Evolutionary conservation across 306 rosid genomes (phyloP).

Genomic region (Quercus bicolor): DNA sequence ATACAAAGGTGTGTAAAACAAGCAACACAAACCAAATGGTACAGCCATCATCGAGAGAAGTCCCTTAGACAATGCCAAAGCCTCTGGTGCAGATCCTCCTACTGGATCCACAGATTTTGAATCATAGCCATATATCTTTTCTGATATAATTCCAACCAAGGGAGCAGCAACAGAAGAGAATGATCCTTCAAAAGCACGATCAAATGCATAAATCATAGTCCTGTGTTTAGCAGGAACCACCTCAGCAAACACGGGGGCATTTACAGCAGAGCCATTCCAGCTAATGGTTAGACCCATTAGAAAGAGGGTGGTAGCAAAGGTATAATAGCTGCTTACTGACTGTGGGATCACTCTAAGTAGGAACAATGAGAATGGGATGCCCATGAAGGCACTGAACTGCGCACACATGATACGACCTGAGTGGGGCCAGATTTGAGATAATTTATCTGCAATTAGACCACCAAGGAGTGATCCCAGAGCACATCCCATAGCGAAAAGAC

Average conservation of each 20-base stretch:
- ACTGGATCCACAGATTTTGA: conserved; percentile 66
- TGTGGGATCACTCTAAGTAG: conserved; percentile 83
- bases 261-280: conserved; percentile 86
- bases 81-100: conserved; percentile 67
- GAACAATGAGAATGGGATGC: conserved; percentile 86
- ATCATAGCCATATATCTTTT: conserved; percentile 74
- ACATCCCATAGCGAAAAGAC: conserved; percentile 83
- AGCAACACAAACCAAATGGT: conserved; percentile 90
- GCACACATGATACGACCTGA: conserved; percentile 92
- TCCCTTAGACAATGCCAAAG: conserved; percentile 87
- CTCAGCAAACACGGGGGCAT: conserved; percentile 93
- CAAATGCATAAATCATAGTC: conserved; percentile 96
- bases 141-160: conserved; percentile 91
- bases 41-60: conserved; percentile 80
- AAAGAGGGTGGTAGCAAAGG: conserved; percentile 68
- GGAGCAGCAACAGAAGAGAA: conserved; percentile 96
- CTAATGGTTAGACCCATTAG: conserved; percentile 92
- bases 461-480: conserved; percentile 82
- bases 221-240: conserved; percentile 86
- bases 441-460: conserved; percentile 68
- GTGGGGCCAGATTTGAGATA: conserved; percentile 65
- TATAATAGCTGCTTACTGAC: conserved; percentile 56
- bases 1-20: conserved; percentile 86
- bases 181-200: conserved; percentile 94
- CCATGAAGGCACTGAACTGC: conserved; percentile 93